These are phyloP conservation scores for Melanomma pulvis-pyrius DNA, from an alignment of 495 filamentous ascomycete genomes.

Conservation along the genomic window DNA sequence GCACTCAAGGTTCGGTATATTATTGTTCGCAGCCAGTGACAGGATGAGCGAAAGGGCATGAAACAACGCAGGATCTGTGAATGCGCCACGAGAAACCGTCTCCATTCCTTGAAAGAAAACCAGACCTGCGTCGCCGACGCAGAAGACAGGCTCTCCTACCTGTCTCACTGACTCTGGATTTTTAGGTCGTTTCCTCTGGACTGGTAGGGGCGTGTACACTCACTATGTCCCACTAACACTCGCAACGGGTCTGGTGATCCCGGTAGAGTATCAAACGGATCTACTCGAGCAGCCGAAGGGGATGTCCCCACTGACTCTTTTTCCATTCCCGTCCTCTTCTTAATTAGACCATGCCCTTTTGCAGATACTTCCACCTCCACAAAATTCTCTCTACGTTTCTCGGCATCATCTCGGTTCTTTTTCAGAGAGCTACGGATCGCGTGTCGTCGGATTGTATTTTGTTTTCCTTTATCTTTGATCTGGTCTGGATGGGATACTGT, in stretches of 20 bases:
- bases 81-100: slow-evolving; percentile 10
- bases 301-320: not conserved
- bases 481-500: slow-evolving; percentile 9
- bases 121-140: not conserved
- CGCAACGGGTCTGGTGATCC: slow-evolving; percentile 4
- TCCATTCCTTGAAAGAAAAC: slow-evolving; percentile 22
- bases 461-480: slow-evolving; percentile 6
- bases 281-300: not conserved
- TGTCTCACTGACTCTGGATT: not conserved
- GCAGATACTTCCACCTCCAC: not conserved
- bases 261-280: slow-evolving; percentile 16
- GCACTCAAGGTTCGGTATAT: slow-evolving; percentile 6
- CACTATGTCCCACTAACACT: slow-evolving; percentile 6
- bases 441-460: not conserved
- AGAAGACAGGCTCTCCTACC: slow-evolving; percentile 8
- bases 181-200: not conserved
- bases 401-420: not conserved
- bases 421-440: slow-evolving; percentile 2
- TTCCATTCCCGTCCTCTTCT: not conserved
- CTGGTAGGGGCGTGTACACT: not conserved
- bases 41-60: slow-evolving; percentile 20
- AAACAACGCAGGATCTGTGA: slow-evolving; percentile 21
- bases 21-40: slow-evolving; percentile 1
- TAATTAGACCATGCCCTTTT: not conserved
- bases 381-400: not conserved